Evolutionary conservation across 2,329 filamentous ascomycete genomes (phyloP), one percentile per base, ranked within the genome.

Genomic region (Diaporthe sp.): DNA sequence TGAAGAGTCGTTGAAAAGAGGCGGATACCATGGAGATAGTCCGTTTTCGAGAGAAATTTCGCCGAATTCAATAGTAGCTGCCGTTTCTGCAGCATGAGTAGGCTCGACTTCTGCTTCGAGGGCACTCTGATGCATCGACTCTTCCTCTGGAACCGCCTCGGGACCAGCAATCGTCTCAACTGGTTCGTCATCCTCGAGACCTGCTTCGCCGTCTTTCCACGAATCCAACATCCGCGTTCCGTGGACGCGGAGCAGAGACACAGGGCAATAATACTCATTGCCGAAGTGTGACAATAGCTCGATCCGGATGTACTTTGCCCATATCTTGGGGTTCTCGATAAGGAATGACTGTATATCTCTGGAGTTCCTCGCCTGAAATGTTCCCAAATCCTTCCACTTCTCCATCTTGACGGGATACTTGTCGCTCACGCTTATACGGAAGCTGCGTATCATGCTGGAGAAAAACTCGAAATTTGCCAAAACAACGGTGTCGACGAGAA

Each of bases 391-490:
- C 77, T 93, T 95, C 97, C 97, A 99, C 78, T 97, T 94, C 66
- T 98, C 96, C 72, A 91, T 84, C 83, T 98, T 98, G 71, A 97
- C 94, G 0, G 97, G 97, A 83, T 98, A 98, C 73, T 95, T 92
- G 84, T 98, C 97, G 73, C 96, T 97, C 63, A 98, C 96, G 81
- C 94, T 97, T 78, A 98, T 92, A 69, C 94, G 90, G 82, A 99
- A 98, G 63, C 92, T 94, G 70, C 95, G 93, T 79, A 98, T 94
- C 89, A 97, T 98, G 81, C 95, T 98, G 72, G 95, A 98, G 86
- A 99, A 99, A 86, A 99, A 99, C 83, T 99, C 97, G 79, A 97
- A 99, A 82, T 99, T 99, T 76, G 96, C 97, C 71, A 99, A 88
- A n/a, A 98, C 97, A 53, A 99, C 88, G 0, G 97, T 99, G 81